Evolutionary conservation across 441 rosid genomes (phyloP), one percentile per base, ranked within the genome.

Genomic region (Corymbia citriodora): DNA sequence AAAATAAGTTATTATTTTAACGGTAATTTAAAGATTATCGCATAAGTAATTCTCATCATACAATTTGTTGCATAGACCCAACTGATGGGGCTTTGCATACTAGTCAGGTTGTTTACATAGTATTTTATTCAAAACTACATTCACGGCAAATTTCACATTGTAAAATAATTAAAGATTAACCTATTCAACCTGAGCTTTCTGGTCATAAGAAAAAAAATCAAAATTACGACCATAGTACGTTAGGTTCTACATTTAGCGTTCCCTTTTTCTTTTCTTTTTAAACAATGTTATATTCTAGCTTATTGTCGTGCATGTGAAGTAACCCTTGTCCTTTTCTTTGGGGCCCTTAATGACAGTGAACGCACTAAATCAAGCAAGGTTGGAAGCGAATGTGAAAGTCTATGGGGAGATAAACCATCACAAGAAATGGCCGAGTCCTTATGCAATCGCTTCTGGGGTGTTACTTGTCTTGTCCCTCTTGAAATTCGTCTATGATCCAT

Each of bases 401-500:
- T 83, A 92, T 45, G 99, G 99, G 89, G 95, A 92, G 48, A 92
- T 90, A 7, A 92, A 91, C 74, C 93, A 92, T 89, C 92, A 92
- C 88, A 95, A 95, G 82, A 97, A 96, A 93, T 96, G 98, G 99
- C 99, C 99, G 48, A 96, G 97, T 50, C 98, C 97, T 10, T 96
- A 92, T 68, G 96, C 97, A 19, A n/a, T 95, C 57, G 95, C 92
- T 63, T 94, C 96, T 89, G 99, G 99, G 1, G 8, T 94, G 1
- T 87, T 97, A 54, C 95, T 98, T 50, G 33, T 85, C 16, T 72
- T 97, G 1, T 96, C 99, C 4, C 63, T 95, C 90, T 61, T 98
- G 55, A 94, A 96, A 90, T 98, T 92, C 40, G 90, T 93, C 5
- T 97, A 90, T 89, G 91, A 90, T 90, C 99, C 99, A 0, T 16